Percentiles rank a stretch among this genome's conserved stretches.
These are phyloP conservation scores for Neospora caninum DNA, from an alignment of 169 alveolate genomes.

Conservation along the genomic window DNA sequence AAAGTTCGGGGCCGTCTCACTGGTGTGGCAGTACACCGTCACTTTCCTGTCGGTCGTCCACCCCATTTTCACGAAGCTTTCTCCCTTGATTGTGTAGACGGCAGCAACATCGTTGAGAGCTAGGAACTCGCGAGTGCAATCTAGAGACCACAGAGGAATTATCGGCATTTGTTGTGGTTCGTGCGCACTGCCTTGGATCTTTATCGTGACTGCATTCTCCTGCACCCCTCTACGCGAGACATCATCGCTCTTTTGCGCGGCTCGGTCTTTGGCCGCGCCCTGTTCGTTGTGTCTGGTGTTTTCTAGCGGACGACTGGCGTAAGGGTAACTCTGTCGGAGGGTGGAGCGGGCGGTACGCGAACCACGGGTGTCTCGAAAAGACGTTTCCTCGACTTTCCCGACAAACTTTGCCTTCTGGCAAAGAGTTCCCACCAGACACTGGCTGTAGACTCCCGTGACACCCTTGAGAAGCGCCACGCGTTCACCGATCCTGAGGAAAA, in stretches of 20 bases:
- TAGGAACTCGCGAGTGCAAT: background rate
- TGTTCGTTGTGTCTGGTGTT: background rate
- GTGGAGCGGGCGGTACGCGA: background rate
- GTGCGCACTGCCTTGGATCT: background rate
- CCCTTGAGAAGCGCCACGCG: background rate
- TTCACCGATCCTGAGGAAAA: background rate
- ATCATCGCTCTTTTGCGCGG: background rate
- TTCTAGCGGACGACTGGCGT: background rate
- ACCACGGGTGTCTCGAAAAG: background rate
- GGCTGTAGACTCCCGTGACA: background rate
- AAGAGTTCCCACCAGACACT: background rate
- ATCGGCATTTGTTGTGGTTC: background rate
- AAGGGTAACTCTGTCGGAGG: too few relatives aligned
- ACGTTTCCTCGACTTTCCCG: background rate
- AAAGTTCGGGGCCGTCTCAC: background rate
- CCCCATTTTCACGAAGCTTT: constrained; percentile 21
- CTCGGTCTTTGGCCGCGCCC: background rate
- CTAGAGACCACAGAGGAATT: constrained; percentile 1
- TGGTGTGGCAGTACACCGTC: background rate
- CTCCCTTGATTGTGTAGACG: background rate
- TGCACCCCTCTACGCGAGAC: background rate
- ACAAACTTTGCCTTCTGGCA: constrained; percentile 22
- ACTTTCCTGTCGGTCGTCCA: background rate
- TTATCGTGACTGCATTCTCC: background rate
- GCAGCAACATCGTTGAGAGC: background rate